Evolutionary conservation across 73 alveolate genomes (phyloP), one percentile per base, ranked within the genome.

Genomic region (Paramecium primaurelia): DNA sequence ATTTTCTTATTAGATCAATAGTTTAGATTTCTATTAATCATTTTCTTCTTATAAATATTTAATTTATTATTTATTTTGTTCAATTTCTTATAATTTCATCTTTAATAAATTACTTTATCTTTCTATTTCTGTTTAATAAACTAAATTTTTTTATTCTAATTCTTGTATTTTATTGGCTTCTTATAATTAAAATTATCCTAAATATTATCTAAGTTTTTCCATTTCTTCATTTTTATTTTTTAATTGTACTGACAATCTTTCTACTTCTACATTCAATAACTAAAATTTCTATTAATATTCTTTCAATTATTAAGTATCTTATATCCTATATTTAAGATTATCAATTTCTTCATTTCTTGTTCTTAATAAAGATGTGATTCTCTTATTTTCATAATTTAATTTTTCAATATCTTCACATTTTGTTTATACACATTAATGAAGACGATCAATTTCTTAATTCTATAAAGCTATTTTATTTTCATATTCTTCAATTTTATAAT

Each of bases 381-480:
- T 71, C 6, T 32, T 34, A 34, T 4, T 71, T 1, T 71, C 86
- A 30, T 71, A 37, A 34, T 5, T 22, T 34, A 22, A 7, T 37
- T 38, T 71, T 12, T 71, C 86, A 5, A 71, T 10, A 3, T 71
- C 86, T 34, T 71, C 86, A 30, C 58, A 71, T 7, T 71, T 71
- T 30, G 59, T 12, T 30, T 37, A 18, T 32, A 71, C 26, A 7
- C 86, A 22, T 71, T 71, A 71, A 71, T 71, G 86, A 34, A 71
- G 58, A 12, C 58, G 49, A 30, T 71, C 86, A 1, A 71, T 71
- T 37, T 71, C 86, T 32, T 71, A 71, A 37, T 18, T 37, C 32
- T 71, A 32, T 71, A 71, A 30, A 6, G 86, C 86, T 71, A 71
- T 30, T 34, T 71, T 71, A 71, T 71, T 71, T 32, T 71, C 86